Base-by-base conservation (phyloP, 2,329 filamentous ascomycete species). In the Aspergillus japonicus region DNA sequence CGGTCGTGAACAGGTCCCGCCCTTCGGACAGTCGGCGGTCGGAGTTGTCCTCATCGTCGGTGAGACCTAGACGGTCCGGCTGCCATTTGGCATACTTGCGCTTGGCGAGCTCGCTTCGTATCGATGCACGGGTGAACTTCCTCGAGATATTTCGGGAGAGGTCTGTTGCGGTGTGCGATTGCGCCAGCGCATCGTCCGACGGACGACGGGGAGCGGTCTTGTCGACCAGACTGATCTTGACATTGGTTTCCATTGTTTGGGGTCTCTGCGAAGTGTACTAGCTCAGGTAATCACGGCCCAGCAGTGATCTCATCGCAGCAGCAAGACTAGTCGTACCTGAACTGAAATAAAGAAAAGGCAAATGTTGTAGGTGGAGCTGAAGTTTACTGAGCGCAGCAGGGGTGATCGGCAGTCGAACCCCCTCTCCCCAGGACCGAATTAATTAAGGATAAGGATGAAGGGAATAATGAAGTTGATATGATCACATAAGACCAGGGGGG, bases 61-160 rank as follows among this genome's bases (percentile, higher is more conserved):
- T 54, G 7, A 73, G 81, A 62, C 83, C 84, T 58, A 87, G 82
- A 78, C 83, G 71, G 71, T 87, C 70, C 73, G 87, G 71, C 78
- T 81, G 78, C 73, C 76, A 82, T 70, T 80, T 81, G 19, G 77
- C 76, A 58, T 81, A 82, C 68, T 80, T 81, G 39, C 79, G 68
- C 57, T 73, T 75, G 8, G 70, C 66, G 16, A 78, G 69, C 50
- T 75, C 73, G 19, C 74, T 72, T 50, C 74, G 75, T n/a, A 80
- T 70, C 0, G 77, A 76, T 24, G 62, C 47, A 53, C 66, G 60
- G 58, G 59, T 54, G 62, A 68, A 64, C 58, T 65, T 56, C 50
- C 58, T 51, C 62, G 64, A 64, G 60, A 62, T 60, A 64, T 50
- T 47, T 19, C 56, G 52, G 19, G 67, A 62, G 33, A 64, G 61